Percentiles rank a stretch among this genome's conserved stretches.
Conservation (phyloP, 163 green algal genomes). For the Scenedesmus sp. region DNA sequence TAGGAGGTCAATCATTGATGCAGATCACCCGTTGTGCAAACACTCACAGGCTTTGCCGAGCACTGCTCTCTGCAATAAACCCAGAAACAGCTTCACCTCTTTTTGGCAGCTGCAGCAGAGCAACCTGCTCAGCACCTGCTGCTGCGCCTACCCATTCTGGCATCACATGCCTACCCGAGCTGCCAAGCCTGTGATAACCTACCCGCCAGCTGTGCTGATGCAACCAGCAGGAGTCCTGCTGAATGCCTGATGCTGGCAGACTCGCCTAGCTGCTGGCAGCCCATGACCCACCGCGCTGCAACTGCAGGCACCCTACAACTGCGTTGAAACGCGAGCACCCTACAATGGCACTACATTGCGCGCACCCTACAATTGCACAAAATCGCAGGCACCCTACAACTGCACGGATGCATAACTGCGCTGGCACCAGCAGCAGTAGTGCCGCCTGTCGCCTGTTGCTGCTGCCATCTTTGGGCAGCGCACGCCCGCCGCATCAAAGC, state of each 20-base stretch:
- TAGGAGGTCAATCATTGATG: too few species aligned
- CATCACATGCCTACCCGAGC: conserved; percentile 63
- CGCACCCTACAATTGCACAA: not conserved
- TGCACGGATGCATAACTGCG: not conserved
- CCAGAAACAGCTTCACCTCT: not conserved
- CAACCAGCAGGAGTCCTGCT: not conserved
- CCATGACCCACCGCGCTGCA: not conserved
- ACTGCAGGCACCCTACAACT: not conserved
- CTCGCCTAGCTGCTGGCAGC: conserved; percentile 22
- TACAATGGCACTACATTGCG: not conserved
- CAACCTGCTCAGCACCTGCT: not conserved
- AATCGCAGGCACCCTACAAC: not conserved
- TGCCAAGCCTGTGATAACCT: too few species aligned
- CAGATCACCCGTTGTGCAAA: too few species aligned
- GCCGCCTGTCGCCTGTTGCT: too few species aligned
- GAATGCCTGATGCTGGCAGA: not conserved
- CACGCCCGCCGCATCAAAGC: not conserved
- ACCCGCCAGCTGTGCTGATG: too few species aligned
- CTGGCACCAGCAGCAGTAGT: not conserved
- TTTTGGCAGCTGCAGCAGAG: not conserved
- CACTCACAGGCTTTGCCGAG: not conserved
- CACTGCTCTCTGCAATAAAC: too few species aligned
- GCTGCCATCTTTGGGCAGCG: conserved; percentile 20
- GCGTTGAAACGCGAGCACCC: not conserved
- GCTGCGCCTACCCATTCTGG: conserved; percentile 55